phyloP scores from a whole-genome alignment of 768 basidiomycete species.

The Boletus sp. region DNA sequence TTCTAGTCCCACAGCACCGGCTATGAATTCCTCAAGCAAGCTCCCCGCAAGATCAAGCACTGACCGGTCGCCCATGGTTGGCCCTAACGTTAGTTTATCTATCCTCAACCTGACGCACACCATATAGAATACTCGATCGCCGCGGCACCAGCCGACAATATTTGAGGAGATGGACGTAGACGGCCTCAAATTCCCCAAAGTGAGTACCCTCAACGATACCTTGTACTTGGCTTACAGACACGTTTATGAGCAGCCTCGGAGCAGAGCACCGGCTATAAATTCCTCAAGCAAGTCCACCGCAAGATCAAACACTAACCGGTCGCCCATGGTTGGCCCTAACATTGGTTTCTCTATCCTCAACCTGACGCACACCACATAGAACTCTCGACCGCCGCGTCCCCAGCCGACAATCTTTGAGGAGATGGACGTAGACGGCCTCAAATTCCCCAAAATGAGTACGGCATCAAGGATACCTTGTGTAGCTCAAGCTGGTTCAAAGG shows the following conservation, averaged over 20 bases:
- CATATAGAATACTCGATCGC: constrained; percentile 3
- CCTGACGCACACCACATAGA: constrained; percentile 7
- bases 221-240: not conserved
- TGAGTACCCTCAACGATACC: constrained; percentile 1
- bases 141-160: constrained; percentile 10
- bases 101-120: not conserved
- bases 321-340: constrained; percentile 3
- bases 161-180: constrained; percentile 6
- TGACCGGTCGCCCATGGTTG: constrained; percentile 5
- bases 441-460: constrained; percentile 6
- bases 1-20: constrained; percentile 8
- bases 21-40: not conserved
- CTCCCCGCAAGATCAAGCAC: not conserved
- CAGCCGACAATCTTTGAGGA: constrained; percentile 10
- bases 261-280: not conserved
- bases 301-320: not conserved
- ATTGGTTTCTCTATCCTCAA: not conserved
- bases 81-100: not conserved
- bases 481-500: not conserved
- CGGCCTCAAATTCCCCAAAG: not conserved
- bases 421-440: constrained; percentile 2
- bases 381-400: not conserved
- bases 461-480: not conserved
- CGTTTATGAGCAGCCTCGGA: constrained; percentile 4
- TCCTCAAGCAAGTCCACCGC: not conserved